Conservation (phyloP, 306 rosid genomes). For the Vigna hirtella region DNA sequence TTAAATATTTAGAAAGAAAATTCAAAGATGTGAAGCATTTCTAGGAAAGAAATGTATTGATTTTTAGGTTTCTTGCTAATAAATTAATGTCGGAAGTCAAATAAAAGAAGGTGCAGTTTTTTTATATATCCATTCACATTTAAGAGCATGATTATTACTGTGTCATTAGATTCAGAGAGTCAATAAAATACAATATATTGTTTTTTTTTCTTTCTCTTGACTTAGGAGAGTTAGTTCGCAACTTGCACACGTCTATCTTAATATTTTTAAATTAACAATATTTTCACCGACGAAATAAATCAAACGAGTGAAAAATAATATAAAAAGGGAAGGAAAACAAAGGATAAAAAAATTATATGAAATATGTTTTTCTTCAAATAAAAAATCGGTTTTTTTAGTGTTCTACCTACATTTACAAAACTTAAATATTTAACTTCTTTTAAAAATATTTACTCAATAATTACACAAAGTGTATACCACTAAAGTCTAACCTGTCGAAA, state of each 20-base stretch:
- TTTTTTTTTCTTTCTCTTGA: constrained; percentile 19
- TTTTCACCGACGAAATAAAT: too few relatives aligned
- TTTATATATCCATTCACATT: not conserved
- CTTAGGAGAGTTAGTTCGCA: constrained; percentile 22
- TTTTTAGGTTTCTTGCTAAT: not conserved
- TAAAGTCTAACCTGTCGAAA: too few relatives aligned
- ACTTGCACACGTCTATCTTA: constrained; percentile 24
- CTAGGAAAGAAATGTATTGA: not conserved
- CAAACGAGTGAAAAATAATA: too few relatives aligned
- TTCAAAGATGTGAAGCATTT: constrained; percentile 26
- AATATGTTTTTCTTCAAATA: not conserved
- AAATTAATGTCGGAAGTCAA: constrained; percentile 32
- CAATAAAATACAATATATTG: constrained; percentile 43
- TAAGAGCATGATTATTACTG: not conserved
- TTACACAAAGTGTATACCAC: too few relatives aligned
- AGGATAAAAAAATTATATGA: too few relatives aligned
- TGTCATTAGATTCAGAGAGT: constrained; percentile 29
- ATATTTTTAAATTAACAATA: not conserved
- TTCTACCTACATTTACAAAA: too few relatives aligned
- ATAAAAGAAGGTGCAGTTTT: constrained; percentile 19
- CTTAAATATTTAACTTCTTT: too few relatives aligned
- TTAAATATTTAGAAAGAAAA: constrained; percentile 9
- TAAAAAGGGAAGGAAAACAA: too few relatives aligned
- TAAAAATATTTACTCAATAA: too few relatives aligned
- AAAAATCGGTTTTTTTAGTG: too few relatives aligned